Evolutionary conservation across 176 grass and related monocot genomes (phyloP).

Genomic region (Musa beccarii): DNA sequence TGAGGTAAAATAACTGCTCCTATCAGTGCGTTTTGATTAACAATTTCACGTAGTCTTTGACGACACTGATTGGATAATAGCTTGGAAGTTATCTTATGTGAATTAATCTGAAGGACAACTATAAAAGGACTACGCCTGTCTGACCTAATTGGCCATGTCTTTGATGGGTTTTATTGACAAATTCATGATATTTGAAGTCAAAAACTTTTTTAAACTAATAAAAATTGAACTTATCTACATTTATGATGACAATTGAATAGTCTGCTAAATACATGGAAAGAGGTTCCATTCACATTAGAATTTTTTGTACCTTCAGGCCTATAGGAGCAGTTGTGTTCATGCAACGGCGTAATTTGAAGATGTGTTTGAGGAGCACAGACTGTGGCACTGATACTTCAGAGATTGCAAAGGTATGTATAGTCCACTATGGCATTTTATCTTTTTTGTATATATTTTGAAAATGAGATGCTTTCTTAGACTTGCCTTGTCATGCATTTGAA

Average conservation of each 20-base stretch:
- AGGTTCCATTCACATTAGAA: not conserved
- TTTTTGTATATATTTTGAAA: not conserved
- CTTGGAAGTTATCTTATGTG: not conserved
- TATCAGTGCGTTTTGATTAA: not conserved
- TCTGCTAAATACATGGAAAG: not conserved
- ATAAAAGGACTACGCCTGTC: not conserved
- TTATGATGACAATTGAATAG: not conserved
- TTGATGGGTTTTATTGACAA: not conserved
- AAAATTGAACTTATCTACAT: not conserved
- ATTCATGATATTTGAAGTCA: slow-evolving; percentile 6
- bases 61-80: not conserved
- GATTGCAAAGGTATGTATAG: slow-evolving; percentile 49
- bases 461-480: not conserved
- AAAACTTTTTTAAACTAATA: not conserved
- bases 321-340: slow-evolving; percentile 87
- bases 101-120: not conserved
- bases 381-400: slow-evolving; percentile 45
- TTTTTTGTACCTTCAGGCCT: slow-evolving; percentile 34
- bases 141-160: not conserved
- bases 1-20: slow-evolving; percentile 32
- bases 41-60: not conserved
- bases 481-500: not conserved
- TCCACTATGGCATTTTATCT: not conserved
- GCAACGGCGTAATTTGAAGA: slow-evolving; percentile 60
- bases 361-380: slow-evolving; percentile 79